Evolutionary conservation across 2,329 filamentous ascomycete species (phyloP), one percentile per base, ranked within the genome.

Genomic region (Paraphaeosphaeria sporulosa): DNA sequence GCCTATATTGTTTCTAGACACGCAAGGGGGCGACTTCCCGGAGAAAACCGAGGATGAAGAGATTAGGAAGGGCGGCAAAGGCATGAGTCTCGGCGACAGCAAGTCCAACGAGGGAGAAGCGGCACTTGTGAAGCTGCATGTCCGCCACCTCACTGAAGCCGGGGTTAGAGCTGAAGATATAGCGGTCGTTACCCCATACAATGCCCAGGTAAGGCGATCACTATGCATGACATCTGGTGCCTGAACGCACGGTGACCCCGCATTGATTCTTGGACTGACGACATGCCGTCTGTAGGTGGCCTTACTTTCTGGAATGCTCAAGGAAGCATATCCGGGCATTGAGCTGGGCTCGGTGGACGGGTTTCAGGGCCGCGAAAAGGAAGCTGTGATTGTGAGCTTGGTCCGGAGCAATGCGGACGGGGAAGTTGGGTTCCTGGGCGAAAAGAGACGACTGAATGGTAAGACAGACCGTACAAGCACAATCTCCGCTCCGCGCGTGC

Each of bases 301-400:
- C 4, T 79, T 96, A 12, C 82, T 98, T 54, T 89, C 93, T 13
- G 81, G 84, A 40, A 84, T 90, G 65, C 84, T 99, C 52, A 95
- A 94, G 74, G 91, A 95, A 61, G 82, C 83, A 42, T 96, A 90
- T 70, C 90, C 91, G 0, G 93, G 90, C 13, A 88, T 99, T 53
- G 95, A 99, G 77, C 84, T 99, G n/a, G 95, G 95, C 36, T 97
- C 93, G 70, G 92, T 99, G 2, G 95, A 99, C 77, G 95, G 94
- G 2, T 99, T 99, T 76, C 95, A 99, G 78, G 95, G 95, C 36
- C 88, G 95, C 19, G 95, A 99, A 79, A 99, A 99, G 79, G 95
- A 99, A 78, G 95, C 92, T 2, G 90, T 99, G 17, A 86, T 99
- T 42, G 89, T 99, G 54, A 96, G 90, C 77, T 85, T 98, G n/a